These are phyloP conservation scores for Begonia fuchsioides DNA, from an alignment of 306 rosid species.

Conservation along the genomic window DNA sequence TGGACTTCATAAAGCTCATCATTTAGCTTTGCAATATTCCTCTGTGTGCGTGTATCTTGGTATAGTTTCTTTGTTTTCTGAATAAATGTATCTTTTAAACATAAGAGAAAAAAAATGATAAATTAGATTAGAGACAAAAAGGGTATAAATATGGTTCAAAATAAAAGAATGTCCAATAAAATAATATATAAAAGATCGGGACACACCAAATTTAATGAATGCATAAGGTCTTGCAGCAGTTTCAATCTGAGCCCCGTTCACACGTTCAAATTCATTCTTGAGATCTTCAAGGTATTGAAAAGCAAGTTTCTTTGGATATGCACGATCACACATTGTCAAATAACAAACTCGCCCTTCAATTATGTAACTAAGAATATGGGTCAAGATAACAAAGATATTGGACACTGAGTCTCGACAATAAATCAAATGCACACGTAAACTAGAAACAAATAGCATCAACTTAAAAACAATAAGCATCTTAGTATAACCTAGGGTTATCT, in stretches of 20 bases:
- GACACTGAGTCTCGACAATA: not conserved
- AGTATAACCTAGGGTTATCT: too few relatives aligned
- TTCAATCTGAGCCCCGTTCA: constrained; percentile 82
- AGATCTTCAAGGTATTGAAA: constrained; percentile 98
- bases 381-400: constrained; percentile 36
- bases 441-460: too few relatives aligned
- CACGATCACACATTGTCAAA: constrained; percentile 97
- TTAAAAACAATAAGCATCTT: too few relatives aligned
- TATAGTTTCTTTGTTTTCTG: constrained; percentile 94
- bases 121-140: constrained; percentile 13
- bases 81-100: constrained; percentile 71
- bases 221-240: constrained; percentile 99
- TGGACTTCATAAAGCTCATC: constrained; percentile 99
- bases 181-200: not conserved
- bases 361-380: constrained; percentile 50
- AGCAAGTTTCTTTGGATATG: constrained; percentile 98
- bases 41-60: constrained; percentile 95
- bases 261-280: constrained; percentile 91
- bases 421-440: too few relatives aligned
- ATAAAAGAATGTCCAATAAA: constrained; percentile 1
- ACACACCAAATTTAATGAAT: constrained; percentile 89
- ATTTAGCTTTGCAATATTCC: constrained; percentile 90
- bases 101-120: constrained; percentile 12
- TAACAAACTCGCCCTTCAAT: constrained; percentile 96
- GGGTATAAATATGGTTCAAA: too few relatives aligned